Conservation (phyloP, 768 basidiomycete genomes). For the Aureoboletus auriporus region DNA sequence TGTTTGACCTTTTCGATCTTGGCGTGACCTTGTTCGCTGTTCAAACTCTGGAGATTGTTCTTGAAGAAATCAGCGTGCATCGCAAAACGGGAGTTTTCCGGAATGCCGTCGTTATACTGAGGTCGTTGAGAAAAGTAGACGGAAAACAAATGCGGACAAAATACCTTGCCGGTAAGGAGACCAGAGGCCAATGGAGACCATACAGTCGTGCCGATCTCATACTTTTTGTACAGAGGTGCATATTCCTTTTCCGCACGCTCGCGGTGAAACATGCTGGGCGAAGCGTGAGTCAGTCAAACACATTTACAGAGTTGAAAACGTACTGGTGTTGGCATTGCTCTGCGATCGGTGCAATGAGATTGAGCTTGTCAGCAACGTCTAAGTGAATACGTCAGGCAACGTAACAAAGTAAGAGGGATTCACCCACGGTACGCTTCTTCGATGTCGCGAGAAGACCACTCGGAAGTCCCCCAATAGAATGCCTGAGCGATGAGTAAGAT, state of each 20-base stretch:
- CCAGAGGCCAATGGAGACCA: conserved; percentile 57
- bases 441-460: conserved; percentile 53
- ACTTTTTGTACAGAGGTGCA: conserved; percentile 42
- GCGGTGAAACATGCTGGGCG: conserved; percentile 45
- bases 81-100: conserved; percentile 48
- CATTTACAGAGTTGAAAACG: background rate
- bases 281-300: background rate
- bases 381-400: background rate
- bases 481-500: conserved; percentile 18
- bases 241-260: conserved; percentile 55
- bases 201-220: conserved; percentile 46
- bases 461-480: conserved; percentile 49
- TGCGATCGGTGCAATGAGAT: conserved; percentile 45
- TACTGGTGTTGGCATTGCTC: conserved; percentile 52
- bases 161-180: conserved; percentile 50
- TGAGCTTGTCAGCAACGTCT: conserved; percentile 49
- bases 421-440: conserved; percentile 38
- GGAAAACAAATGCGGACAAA: no score
- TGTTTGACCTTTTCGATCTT: conserved; percentile 49
- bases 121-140: background rate
- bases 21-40: conserved; percentile 36
- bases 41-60: conserved; percentile 40
- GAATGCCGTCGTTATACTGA: conserved; percentile 49
- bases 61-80: conserved; percentile 45
- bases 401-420: background rate